phyloP scores from a whole-genome alignment of 768 basidiomycete species.

The Candolleomyces eurysporus region DNA sequence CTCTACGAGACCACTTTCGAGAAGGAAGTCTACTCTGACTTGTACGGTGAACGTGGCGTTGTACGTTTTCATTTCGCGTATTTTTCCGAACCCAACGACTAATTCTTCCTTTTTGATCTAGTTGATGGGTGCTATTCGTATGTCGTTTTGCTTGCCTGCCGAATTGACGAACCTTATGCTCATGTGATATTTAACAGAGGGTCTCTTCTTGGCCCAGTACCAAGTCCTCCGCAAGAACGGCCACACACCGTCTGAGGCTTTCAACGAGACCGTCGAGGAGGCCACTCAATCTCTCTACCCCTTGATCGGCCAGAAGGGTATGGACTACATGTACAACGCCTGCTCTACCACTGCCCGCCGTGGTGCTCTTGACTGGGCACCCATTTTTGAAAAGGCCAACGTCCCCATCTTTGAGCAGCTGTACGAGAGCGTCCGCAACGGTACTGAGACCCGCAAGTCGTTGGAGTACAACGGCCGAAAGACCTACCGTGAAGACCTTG shows the following conservation, averaged over 20 bases:
- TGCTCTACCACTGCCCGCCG: conserved; percentile 99
- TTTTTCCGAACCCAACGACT: not conserved
- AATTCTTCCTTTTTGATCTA: conserved; percentile 39
- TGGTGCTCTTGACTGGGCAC: conserved; percentile 99
- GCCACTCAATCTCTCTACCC: conserved; percentile 99
- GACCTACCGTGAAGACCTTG: conserved; percentile 92
- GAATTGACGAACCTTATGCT: not conserved
- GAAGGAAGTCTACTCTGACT: conserved; percentile 99
- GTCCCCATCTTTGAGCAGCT: conserved; percentile 91
- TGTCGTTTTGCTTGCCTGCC: conserved; percentile 23
- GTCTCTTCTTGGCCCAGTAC: conserved; percentile 99
- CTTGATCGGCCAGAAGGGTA: conserved; percentile 91
- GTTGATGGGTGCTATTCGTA: conserved; percentile 94
- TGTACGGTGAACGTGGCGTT: conserved; percentile 99
- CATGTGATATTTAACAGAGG: conserved; percentile 53
- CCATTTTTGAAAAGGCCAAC: conserved; percentile 93
- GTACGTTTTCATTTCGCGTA: conserved; percentile 47
- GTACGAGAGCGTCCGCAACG: conserved; percentile 92
- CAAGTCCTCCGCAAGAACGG: conserved; percentile 95
- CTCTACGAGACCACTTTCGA: conserved; percentile 98
- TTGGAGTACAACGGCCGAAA: conserved; percentile 92
- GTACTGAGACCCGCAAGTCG: conserved; percentile 95
- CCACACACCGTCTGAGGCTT: conserved; percentile 96
- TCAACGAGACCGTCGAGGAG: conserved; percentile 99
- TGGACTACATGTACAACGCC: conserved; percentile 99